Evolutionary conservation across 108 stramenopile species (phyloP), one percentile per base, ranked within the genome.

Genomic region (Seminavis robusta): DNA sequence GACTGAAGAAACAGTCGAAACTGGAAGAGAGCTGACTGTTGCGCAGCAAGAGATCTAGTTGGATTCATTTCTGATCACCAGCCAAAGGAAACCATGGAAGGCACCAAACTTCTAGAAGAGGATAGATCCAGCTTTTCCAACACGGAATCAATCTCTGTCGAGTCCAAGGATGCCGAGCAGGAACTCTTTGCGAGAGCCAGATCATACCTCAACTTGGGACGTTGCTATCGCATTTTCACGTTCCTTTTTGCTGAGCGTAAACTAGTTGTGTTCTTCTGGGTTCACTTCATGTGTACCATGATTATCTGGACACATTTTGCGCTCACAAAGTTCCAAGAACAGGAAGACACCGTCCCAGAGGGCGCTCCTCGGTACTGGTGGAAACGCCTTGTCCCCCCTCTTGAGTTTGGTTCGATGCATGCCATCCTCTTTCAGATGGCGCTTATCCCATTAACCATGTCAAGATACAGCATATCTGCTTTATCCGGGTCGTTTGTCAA

Each of bases 361-460:
- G 71, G 46, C 28, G 71, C 71, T 11, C 30, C 49, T 30, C 39
- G 51, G 23, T 69, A 69, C 53, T 73, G 67, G 67, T 50, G 53
- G 56, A 72, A 73, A 37, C 50, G 60, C 26, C 19, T 72, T 11
- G 67, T 50, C 27, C 76, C 76, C 1, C 33, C 76, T 4, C 29
- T 77, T 15, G 76, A 77, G 36, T 77, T 73, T 64, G 76, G 76
- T 30, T 46, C 64, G 24, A 69, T 69, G 67, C 76, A 77, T 73
- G 76, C 71, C 4, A 71, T 77, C 59, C 51, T 77, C 10, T 77
- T 73, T 28, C 76, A 77, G 52, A 68, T 77, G 71, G 56, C 71
- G 21, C 47, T 77, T 33, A 43, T 77, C 21, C 76, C 76, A 13
- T 41, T 77, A n/a, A 77, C 76, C 11, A 69, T 77, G 71, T 61